Base-by-base conservation (phyloP, 2,329 filamentous ascomycete genomes). In the Aspergillaceae sp. region DNA sequence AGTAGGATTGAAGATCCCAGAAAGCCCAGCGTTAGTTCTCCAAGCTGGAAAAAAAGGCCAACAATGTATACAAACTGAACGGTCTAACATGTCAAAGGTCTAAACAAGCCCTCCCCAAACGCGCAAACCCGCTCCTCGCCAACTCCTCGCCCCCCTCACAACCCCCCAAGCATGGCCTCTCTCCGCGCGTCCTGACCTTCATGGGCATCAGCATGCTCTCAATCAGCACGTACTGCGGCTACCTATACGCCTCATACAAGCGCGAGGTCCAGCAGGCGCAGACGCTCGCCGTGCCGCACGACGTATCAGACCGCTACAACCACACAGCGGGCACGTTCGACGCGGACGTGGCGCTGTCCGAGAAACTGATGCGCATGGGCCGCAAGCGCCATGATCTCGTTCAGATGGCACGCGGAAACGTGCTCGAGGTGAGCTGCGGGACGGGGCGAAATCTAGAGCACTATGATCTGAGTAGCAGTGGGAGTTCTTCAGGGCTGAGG, bases 371-470 rank as follows among this genome's bases (percentile, higher is more conserved):
- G 64, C 56, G 68, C 1, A 45, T 75, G 45, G 63, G 63, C 11
- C 52, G 52, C 33, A 67, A 69, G 49, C 64, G 73, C n/a, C 60
- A 60, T 28, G 62, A 67, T 34, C 60, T 76, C 2, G 59, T 70
- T n/a, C 53, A 56, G 5, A 59, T 63, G 48, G 72, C 72, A 3
- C 58, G 63, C 19, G 73, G 73, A 1, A 55, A 75, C 50, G 71
- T 74, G 5, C 62, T 75, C 4, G 73, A 76, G 56, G 70, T 75
- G 35, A 71, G 69, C 49, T 72, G 66, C 37, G 73, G 73, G n/a
- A 76, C 73, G 1, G 73, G 73, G 3, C 61, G 72, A 32, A 76
- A 75, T 49, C 54, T 71, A 50, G 56, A 63, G 29, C 73, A 68
- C 51, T 76, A 75, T 54, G 60, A 38, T 38, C 19, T 38, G 36